phyloP scores from a whole-genome alignment of 352 stramenopile species.

The Phytophthora fragariaefolia region DNA sequence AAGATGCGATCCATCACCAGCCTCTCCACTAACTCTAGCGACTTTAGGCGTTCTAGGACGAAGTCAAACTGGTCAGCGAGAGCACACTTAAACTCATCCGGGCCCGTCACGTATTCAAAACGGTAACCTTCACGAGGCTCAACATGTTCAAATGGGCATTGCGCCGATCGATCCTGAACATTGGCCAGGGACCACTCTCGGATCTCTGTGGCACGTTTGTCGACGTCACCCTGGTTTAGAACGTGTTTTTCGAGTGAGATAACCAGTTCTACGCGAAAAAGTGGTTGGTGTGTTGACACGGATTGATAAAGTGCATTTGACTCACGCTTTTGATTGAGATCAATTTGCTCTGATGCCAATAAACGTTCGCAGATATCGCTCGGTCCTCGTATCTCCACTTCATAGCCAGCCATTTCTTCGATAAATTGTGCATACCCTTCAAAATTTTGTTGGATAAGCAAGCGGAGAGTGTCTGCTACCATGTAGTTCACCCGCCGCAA shows the following conservation, averaged over 20 bases:
- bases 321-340: conserved; percentile 9
- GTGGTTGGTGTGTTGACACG: conserved; percentile 50
- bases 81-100: conserved; percentile 71
- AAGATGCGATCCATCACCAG: conserved; percentile 96
- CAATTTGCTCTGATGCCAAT: conserved; percentile 9
- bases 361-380: conserved; percentile 51
- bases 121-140: conserved; percentile 49
- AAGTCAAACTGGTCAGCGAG: conserved; percentile 84
- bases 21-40: conserved; percentile 91
- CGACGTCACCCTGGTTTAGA: conserved; percentile 66
- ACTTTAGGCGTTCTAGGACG: conserved; percentile 78
- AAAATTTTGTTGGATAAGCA: conserved; percentile 76
- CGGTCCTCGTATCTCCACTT: conserved; percentile 56
- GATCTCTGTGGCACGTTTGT: conserved; percentile 61
- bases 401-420: conserved; percentile 69
- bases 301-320: not conserved
- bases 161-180: conserved; percentile 48
- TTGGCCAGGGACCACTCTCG: conserved; percentile 67
- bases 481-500: conserved; percentile 87
- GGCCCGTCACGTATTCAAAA: conserved; percentile 84
- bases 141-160: conserved; percentile 67
- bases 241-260: conserved; percentile 61
- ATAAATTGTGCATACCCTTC: conserved; percentile 70
- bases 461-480: conserved; percentile 72
- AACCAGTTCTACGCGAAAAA: conserved; percentile 79